Conservation (phyloP, 2,329 filamentous ascomycete species). For the Diaporthe sp. region DNA sequence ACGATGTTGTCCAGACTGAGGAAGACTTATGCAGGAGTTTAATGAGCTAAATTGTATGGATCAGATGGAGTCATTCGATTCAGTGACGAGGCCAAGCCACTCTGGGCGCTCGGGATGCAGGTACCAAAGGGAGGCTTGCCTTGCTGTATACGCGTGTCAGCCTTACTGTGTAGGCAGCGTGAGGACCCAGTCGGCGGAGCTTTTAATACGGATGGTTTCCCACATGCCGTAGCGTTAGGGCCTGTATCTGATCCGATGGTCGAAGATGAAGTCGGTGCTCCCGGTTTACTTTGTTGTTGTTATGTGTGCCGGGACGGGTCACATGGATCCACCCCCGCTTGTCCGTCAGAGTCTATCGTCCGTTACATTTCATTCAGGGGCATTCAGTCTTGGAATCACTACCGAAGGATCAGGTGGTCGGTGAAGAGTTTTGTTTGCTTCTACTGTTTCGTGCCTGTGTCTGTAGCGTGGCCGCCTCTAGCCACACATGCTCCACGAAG, state of each 20-base stretch:
- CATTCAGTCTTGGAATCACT: neutral
- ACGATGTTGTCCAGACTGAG: neutral
- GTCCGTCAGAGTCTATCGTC: too few relatives aligned
- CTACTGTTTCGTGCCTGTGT: neutral
- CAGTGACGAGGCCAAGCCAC: neutral
- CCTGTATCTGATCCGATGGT: neutral
- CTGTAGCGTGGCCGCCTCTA: neutral
- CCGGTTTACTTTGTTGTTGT: neutral
- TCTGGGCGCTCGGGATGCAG: neutral
- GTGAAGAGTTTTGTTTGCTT: neutral
- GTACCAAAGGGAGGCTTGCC: neutral
- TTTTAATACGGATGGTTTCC: neutral
- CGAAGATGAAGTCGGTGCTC: neutral
- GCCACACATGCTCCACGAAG: neutral
- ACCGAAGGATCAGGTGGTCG: too few relatives aligned
- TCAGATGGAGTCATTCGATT: neutral
- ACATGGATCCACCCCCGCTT: constrained; percentile 13
- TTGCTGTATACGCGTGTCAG: neutral
- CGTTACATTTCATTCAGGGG: neutral
- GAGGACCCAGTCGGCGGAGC: neutral
- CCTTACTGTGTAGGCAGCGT: neutral
- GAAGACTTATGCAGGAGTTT: neutral
- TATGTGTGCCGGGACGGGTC: too few relatives aligned
- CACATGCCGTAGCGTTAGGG: constrained; percentile 2
- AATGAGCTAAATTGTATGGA: neutral